Evolutionary conservation across 768 basidiomycete genomes (phyloP), one percentile per base, ranked within the genome.

Genomic region (Suillus cothurnatus): DNA sequence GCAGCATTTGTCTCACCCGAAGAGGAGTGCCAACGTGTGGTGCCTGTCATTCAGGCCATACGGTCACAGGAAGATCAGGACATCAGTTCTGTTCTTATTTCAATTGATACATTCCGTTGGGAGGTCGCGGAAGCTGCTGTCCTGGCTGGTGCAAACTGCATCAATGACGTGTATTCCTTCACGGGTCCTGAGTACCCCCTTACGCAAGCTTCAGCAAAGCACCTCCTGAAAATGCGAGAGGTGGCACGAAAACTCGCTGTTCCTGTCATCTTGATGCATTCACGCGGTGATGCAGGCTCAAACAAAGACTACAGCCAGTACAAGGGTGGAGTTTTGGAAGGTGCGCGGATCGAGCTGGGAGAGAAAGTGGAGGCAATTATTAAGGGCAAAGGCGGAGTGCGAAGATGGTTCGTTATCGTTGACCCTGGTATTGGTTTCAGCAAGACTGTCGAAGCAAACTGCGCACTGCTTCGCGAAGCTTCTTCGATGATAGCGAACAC

Each of bases 401-500:
- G 93, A 63, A 79, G 92, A 60, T 99, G 97, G 97, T 84, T 93
- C 65, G 86, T 98, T 67, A 84, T 98, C 61, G 84, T 90, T 31
- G 97, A 98, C 78, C 94, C 97, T 4, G 97, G 97, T 0, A 80
- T 99, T 61, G 97, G 97, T 39, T 99, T 98, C 75, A 97, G 95
- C 76, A 98, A 98, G 77, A 85, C 87, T 0, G 74, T 88, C 3
- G 83, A 88, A 34, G 93, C 85, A 6, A 96, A 97, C 76, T 68
- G 94, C 39, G 81, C 83, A 66, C 71, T 97, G 14, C 74, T 99
- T 58, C 82, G 88, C 12, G 69, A 83, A 41, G 80, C 80, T 60
- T 82, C 72, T 23, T 74, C 66, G 58, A 73, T 93, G 49, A 85
- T 83, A 0, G 81, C 79, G 2, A 80, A 85, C 49, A 62, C 53